Percentiles rank a stretch among this genome's conserved stretches.
phyloP scores from a whole-genome alignment of 1,284 basidiomycete species.

The Apiotrichum veenhuisii region DNA sequence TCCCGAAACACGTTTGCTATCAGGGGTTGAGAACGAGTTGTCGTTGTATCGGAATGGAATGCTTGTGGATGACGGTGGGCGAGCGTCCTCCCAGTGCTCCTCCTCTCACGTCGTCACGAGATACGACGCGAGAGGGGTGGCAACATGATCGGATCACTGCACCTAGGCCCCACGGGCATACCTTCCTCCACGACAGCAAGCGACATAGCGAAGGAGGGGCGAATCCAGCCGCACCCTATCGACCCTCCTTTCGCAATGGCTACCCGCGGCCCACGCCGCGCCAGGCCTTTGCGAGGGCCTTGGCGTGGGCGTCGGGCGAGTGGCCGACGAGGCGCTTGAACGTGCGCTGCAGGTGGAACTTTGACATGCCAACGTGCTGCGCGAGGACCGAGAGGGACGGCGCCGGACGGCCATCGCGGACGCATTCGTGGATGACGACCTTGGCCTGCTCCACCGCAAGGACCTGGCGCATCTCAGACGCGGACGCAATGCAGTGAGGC shows the following conservation, averaged over 20 bases:
- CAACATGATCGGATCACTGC: too few species aligned
- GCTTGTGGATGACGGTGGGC: too few species aligned
- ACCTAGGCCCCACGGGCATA: too few species aligned
- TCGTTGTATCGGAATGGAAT: too few species aligned
- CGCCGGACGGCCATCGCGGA: constrained; percentile 4
- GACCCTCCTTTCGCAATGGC: background rate
- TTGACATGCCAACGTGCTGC: constrained; percentile 4
- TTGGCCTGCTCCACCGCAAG: constrained; percentile 7
- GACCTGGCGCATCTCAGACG: constrained; percentile 4
- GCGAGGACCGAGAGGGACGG: constrained; percentile 1
- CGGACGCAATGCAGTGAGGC: constrained; percentile 7
- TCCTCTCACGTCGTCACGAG: too few species aligned
- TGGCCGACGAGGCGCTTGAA: constrained; percentile 8
- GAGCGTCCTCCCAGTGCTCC: too few species aligned
- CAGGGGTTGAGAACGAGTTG: too few species aligned
- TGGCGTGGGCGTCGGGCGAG: constrained; percentile 4
- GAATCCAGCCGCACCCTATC: background rate
- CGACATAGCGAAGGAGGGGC: background rate
- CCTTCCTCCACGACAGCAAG: background rate
- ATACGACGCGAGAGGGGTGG: too few species aligned
- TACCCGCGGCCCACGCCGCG: constrained; percentile 3
- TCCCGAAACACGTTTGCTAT: too few species aligned
- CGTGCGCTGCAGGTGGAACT: constrained; percentile 12
- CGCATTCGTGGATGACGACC: constrained; percentile 5
- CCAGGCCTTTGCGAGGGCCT: constrained; percentile 5